Evolutionary conservation across 1,284 basidiomycete species (phyloP).

Genomic region (Agaricales sp.): DNA sequence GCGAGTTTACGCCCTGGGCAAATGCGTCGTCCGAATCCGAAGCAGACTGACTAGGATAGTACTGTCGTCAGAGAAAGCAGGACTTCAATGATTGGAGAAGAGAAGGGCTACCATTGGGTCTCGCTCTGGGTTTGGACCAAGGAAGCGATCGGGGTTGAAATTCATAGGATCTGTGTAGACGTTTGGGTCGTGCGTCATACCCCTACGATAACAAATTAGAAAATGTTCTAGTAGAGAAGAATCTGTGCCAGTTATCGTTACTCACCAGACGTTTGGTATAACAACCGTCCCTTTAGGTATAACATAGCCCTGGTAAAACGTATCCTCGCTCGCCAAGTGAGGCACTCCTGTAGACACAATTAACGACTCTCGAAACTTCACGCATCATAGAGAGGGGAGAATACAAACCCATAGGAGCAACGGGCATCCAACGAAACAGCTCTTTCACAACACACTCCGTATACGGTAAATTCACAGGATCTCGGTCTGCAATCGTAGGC

Average conservation of each 20-base stretch:
- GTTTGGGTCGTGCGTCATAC: constrained; percentile 10
- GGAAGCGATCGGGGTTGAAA: constrained; percentile 12
- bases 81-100: too few relatives aligned
- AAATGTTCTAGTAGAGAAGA: neutral
- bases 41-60: too few relatives aligned
- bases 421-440: constrained; percentile 16
- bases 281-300: constrained; percentile 13
- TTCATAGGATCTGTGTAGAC: constrained; percentile 10
- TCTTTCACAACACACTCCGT: constrained; percentile 16
- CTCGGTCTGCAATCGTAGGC: constrained; percentile 16
- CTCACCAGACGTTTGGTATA: constrained; percentile 9
- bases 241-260: neutral
- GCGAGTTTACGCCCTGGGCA: too few relatives aligned
- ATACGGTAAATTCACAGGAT: constrained; percentile 12
- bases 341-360: constrained; percentile 3
- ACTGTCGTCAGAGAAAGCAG: too few relatives aligned
- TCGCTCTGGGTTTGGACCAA: too few relatives aligned
- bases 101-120: too few relatives aligned
- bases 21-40: too few relatives aligned
- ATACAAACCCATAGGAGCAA: constrained; percentile 3
- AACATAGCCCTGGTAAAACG: constrained; percentile 8
- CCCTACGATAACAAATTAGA: neutral
- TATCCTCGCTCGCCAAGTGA: constrained; percentile 1
- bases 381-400: too few relatives aligned
- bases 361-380: too few relatives aligned